Evolutionary conservation across 1,284 basidiomycete species (phyloP), one percentile per base, ranked within the genome.

Genomic region (Thelephora terrestris): DNA sequence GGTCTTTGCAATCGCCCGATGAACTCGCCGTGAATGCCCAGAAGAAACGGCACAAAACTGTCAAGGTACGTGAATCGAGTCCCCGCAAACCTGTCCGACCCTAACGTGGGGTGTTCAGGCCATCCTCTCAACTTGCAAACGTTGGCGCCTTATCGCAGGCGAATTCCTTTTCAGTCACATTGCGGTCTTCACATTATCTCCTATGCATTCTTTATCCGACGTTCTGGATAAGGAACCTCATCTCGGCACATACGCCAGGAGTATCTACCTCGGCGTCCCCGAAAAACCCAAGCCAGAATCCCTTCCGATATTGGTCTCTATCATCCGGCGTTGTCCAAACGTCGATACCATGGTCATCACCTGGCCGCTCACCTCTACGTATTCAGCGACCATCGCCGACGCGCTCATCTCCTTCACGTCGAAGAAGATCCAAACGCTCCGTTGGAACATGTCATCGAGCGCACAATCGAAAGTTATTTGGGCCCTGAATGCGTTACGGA

Each of bases 261-360:
- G 66, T 57, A 38, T 62, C 60, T 9, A 67, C 70, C 21, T 60
- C 71, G 47, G 58, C 66, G 7, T 66, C 71, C 20, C 60, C 75
- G n/a, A 71, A 76, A 54, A 62, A 66, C 42, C 25, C 9, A n/a
- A 42, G 18, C n/a, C 14, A n/a, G 39, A 42, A 42, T 18, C 18
- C 21, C 25, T 42, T 21, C n/a, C 20, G 20, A 62, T 73, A 34
- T 64, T 78, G 36, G 61, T 72, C 5, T 67, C 73, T 16, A 69
- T 84, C 48, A 73, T 85, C 35, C 64, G 64, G 9, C 78, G 74
- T 50, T 82, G 79, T 53, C 79, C 79, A 5, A 84, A 85, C 52
- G 73, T 86, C 43, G 74, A 84, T 52, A 76, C 81, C 7, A 83
- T 86, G 61, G 67, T 82, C 29, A 65, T 82, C 45, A 80, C 82